Evolutionary conservation across 148 eudicot genomes (phyloP).

Genomic region (Spergularia marina): DNA sequence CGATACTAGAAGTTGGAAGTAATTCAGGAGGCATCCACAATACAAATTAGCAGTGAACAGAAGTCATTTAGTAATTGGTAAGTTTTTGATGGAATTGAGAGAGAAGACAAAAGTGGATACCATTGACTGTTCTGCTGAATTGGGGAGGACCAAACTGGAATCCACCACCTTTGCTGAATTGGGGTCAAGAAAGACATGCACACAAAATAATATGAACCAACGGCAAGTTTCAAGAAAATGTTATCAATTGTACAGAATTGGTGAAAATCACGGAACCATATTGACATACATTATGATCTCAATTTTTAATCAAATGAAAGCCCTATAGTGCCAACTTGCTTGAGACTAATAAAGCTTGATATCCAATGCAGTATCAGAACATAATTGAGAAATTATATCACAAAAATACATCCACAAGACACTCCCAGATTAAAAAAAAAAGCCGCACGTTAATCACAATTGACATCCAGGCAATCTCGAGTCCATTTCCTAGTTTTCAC

Average conservation of each 20-base stretch:
- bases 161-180: slow-evolving; percentile 25
- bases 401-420: neutral
- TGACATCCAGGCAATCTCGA: no score
- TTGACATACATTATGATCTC: neutral
- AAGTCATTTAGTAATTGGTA: neutral
- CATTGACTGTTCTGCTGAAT: slow-evolving; percentile 20
- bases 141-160: slow-evolving; percentile 18
- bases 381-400: neutral
- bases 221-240: neutral
- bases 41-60: neutral
- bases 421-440: neutral
- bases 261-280: neutral
- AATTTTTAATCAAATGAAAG: neutral
- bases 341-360: neutral
- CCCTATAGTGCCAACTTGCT: neutral
- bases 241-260: neutral
- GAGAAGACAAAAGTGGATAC: slow-evolving; percentile 1
- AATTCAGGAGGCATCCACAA: no score
- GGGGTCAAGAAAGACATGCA: slow-evolving; percentile 21
- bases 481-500: no score
- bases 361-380: neutral
- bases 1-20: no score
- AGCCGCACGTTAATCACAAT: no score
- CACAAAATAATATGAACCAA: neutral
- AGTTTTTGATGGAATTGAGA: neutral